These are phyloP conservation scores for Chalciporus chontae DNA, from an alignment of 768 basidiomycete genomes.

Conservation along the genomic window DNA sequence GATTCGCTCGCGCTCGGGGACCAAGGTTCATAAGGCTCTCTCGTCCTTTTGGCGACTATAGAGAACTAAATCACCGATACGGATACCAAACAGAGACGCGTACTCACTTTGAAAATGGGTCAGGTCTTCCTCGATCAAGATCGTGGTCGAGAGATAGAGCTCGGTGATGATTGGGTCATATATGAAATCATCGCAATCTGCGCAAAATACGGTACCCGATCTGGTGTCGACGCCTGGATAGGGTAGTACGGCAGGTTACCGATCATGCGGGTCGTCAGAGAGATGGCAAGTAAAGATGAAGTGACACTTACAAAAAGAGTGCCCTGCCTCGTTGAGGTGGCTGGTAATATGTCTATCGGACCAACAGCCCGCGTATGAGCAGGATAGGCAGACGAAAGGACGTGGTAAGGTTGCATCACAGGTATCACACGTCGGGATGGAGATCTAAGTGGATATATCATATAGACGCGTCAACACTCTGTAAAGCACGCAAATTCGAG, in stretches of 20 bases:
- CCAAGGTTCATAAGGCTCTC: conserved; percentile 53
- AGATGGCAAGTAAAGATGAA: background rate
- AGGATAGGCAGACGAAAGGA: conserved; percentile 73
- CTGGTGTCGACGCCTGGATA: conserved; percentile 65
- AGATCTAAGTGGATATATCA: conserved; percentile 33
- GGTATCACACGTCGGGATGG: conserved; percentile 60
- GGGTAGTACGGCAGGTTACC: background rate
- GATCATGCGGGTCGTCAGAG: background rate
- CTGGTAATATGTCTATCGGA: conserved; percentile 47
- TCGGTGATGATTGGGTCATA: conserved; percentile 54
- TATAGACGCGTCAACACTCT: background rate
- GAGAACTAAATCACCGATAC: background rate
- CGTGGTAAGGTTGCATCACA: conserved; percentile 56
- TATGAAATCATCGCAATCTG: conserved; percentile 71
- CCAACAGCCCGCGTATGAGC: conserved; percentile 72
- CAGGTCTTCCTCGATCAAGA: conserved; percentile 58
- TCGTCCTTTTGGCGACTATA: conserved; percentile 35
- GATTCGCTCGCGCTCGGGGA: conserved; percentile 39
- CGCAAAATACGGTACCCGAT: conserved; percentile 74
- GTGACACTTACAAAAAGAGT: conserved; percentile 59
- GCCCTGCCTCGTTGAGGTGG: conserved; percentile 57
- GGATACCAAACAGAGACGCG: background rate
- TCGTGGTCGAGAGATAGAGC: conserved; percentile 39
- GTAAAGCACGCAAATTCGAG: too few relatives aligned
- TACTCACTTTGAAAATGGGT: conserved; percentile 56